Evolutionary conservation across 2,329 filamentous ascomycete species (phyloP).

Genomic region (Fusarium pseudocircinatum): DNA sequence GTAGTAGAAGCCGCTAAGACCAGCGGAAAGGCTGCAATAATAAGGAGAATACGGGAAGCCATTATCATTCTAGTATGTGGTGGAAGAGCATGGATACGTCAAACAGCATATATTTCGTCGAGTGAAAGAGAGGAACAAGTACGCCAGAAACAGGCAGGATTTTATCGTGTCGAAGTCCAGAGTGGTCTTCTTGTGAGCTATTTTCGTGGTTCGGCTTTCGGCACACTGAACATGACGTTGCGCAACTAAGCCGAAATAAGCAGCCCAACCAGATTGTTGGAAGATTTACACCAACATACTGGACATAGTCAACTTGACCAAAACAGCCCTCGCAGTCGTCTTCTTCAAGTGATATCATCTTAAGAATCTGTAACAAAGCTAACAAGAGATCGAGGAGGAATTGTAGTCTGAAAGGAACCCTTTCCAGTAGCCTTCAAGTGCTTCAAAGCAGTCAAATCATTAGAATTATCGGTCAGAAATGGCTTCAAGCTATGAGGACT

Average conservation of each 20-base stretch:
- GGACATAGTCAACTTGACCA: not conserved
- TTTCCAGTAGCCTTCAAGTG: not conserved
- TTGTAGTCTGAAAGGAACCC: not conserved
- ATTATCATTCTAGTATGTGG: not conserved
- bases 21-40: not conserved
- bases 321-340: not conserved
- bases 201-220: not conserved
- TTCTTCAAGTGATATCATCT: no score
- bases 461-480: not conserved
- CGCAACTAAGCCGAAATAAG: not conserved
- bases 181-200: not conserved
- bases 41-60: not conserved
- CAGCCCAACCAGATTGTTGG: not conserved
- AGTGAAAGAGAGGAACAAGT: no score
- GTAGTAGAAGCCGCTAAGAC: not conserved
- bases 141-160: no score
- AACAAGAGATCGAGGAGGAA: not conserved
- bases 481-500: not conserved
- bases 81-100: no score
- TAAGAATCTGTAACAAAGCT: not conserved
- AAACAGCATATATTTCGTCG: no score
- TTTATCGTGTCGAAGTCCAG: no score
- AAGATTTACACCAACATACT: not conserved
- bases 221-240: not conserved
- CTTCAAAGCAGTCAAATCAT: not conserved